Conservation (phyloP, 495 filamentous ascomycete species). For the Opeltia flavorubescens region DNA sequence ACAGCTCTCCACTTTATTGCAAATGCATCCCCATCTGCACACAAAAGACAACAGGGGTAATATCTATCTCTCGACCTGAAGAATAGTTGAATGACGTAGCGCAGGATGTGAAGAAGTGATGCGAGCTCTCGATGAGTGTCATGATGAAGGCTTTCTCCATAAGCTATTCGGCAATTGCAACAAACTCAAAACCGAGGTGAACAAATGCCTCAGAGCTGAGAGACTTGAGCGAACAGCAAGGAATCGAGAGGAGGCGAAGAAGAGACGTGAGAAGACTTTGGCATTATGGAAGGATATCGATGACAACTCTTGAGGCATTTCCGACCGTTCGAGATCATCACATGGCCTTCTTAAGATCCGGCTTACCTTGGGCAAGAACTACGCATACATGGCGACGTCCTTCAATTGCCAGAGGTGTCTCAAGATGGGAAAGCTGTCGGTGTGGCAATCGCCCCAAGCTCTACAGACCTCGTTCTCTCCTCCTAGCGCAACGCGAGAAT, state of each 20-base stretch:
- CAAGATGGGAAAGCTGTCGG: no score
- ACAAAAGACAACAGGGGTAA: constrained; percentile 79
- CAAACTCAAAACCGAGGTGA: constrained; percentile 64
- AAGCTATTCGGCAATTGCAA: constrained; percentile 86
- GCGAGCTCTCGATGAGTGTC: constrained; percentile 86
- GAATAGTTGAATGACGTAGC: constrained; percentile 4
- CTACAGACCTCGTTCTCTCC: no score
- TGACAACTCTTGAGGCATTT: constrained; percentile 39
- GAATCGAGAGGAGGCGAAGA: constrained; percentile 61
- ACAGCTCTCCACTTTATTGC: no score
- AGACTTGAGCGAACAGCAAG: constrained; percentile 56
- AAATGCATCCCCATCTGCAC: constrained; percentile 94
- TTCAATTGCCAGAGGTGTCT: neutral
- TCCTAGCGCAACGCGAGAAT: no score
- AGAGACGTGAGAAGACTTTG: constrained; percentile 53
- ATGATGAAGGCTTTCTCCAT: constrained; percentile 79
- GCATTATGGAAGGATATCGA: constrained; percentile 74
- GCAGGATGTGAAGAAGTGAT: constrained; percentile 89
- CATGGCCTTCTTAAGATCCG: no score
- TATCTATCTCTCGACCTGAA: constrained; percentile 1
- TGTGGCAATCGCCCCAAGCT: no score
- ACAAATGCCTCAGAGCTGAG: constrained; percentile 66
- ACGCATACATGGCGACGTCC: no score
- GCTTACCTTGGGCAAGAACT: no score
- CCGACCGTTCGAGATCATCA: neutral